Base-by-base conservation (phyloP, 805 yeast genomes). In the Isabelozyma gotoi region DNA sequence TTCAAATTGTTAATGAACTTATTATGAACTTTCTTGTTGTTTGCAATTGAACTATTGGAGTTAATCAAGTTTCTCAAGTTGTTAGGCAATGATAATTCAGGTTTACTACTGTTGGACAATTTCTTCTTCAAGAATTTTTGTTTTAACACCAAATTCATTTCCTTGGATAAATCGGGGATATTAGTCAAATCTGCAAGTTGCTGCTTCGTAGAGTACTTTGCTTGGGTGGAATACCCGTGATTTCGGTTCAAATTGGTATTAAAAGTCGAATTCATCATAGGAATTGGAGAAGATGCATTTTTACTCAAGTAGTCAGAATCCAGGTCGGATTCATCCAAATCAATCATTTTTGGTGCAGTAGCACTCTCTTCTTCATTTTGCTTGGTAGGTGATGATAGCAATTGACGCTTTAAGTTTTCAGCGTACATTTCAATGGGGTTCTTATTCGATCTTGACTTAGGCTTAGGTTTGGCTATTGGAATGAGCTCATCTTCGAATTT, bases 371-470 rank as follows among this genome's bases (percentile, higher is more conserved):
- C n/a, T 8, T 45, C 42, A 3, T 44, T 48, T n/a, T 45, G 33
- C 17, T 44, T 46, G 11, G 60, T 53, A 1, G 71, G 68, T 3
- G 65, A 59, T 2, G 63, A 58, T 3, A 47, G 33, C 32, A 66
- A 47, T 40, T 55, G 52, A 19, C 54, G 48, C 35, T 61, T 65
- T 32, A 71, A 50, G 16, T 48, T 60, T 36, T 59, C 59, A 17
- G 73, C 72, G 47, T 71, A 71, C 14, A 50, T 42, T 33, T 67
- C 68, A 21, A 71, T 59, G 2, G 74, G 74, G 39, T 59, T 56
- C 29, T 54, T 59, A 19, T 17, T 35, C 11, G 38, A 24, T 7
- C 29, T 35, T 20, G 17, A 19, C 16, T 20, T 20, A n/a, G 36
- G 20, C 11, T 17, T 15, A 8, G 20, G 27, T 12, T 15, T 14